phyloP scores from a whole-genome alignment of 176 grass and related monocot genomes.

The Oryza meridionalis region DNA sequence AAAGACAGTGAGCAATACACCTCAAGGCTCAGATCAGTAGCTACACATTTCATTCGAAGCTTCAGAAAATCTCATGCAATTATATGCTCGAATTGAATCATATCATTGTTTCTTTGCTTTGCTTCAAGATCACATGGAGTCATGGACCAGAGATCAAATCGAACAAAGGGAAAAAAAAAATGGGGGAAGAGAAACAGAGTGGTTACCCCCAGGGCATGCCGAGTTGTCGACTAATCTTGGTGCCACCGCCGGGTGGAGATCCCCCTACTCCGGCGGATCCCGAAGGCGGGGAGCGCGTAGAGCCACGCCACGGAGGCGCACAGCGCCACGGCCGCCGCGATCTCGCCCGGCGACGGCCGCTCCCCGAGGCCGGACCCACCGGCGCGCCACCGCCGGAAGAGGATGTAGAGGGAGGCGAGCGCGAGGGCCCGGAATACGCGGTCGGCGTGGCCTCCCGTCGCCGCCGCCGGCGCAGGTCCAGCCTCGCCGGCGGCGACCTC shows the following conservation, averaged over 20 bases:
- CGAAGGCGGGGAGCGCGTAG: constrained; percentile 29
- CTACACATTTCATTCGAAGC: too few species aligned
- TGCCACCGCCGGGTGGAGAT: neutral
- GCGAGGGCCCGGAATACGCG: constrained; percentile 42
- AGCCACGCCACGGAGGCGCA: constrained; percentile 41
- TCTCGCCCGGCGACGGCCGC: constrained; percentile 44
- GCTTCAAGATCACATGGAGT: neutral
- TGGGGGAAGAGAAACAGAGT: neutral
- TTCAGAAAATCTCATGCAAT: too few species aligned
- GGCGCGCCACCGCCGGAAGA: constrained; percentile 47
- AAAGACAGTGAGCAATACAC: too few species aligned
- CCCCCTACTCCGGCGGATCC: neutral
- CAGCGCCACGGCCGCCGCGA: constrained; percentile 31
- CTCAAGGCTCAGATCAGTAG: too few species aligned
- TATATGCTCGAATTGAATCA: too few species aligned
- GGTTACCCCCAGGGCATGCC: constrained; percentile 9
- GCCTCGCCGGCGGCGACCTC: constrained; percentile 6
- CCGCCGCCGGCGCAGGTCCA: neutral
- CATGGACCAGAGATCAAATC: neutral
- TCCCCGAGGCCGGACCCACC: constrained; percentile 25
- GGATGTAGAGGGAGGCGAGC: constrained; percentile 46
- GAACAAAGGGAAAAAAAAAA: neutral
- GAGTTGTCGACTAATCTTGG: constrained; percentile 26
- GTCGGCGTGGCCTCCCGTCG: neutral
- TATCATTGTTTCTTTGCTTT: too few species aligned